A percentile compares a stretch with the other conserved stretches of the same genome.
Conservation (phyloP, 768 basidiomycete species). For the Sarcomyxa edulis region DNA sequence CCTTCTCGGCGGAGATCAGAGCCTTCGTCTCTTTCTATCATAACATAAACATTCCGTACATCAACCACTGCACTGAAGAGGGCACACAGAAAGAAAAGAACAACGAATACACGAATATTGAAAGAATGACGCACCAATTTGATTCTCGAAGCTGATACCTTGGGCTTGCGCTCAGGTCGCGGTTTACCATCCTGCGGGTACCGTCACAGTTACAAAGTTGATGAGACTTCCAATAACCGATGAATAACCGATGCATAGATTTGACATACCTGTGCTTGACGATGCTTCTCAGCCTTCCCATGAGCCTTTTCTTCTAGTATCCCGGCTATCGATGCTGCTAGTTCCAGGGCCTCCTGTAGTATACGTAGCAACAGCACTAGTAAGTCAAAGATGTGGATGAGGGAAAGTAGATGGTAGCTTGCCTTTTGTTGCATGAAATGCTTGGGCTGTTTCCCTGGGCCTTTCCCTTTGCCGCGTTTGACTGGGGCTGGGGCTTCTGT, state of each 20-base stretch:
- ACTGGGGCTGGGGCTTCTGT: not conserved
- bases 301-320: slow-evolving; percentile 39
- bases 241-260: not conserved
- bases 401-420: not conserved
- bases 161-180: slow-evolving; percentile 11
- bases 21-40: slow-evolving; percentile 41
- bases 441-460: too few species aligned
- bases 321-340: slow-evolving; percentile 43
- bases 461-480: too few species aligned
- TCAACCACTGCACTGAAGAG: slow-evolving; percentile 6
- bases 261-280: slow-evolving; percentile 31
- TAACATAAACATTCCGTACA: too few species aligned
- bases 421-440: slow-evolving; percentile 1
- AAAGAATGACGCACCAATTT: slow-evolving; percentile 28
- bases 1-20: slow-evolving; percentile 28
- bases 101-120: not conserved
- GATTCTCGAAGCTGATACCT: slow-evolving; percentile 23
- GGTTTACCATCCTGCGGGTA: not conserved
- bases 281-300: slow-evolving; percentile 33
- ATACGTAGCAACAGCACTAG: slow-evolving; percentile 11
- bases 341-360: slow-evolving; percentile 37
- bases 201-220: slow-evolving; percentile 12
- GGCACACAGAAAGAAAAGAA: too few species aligned
- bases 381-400: not conserved
- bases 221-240: not conserved